Evolutionary conservation across 768 basidiomycete genomes (phyloP).

Genomic region (Tulasnella sp.): DNA sequence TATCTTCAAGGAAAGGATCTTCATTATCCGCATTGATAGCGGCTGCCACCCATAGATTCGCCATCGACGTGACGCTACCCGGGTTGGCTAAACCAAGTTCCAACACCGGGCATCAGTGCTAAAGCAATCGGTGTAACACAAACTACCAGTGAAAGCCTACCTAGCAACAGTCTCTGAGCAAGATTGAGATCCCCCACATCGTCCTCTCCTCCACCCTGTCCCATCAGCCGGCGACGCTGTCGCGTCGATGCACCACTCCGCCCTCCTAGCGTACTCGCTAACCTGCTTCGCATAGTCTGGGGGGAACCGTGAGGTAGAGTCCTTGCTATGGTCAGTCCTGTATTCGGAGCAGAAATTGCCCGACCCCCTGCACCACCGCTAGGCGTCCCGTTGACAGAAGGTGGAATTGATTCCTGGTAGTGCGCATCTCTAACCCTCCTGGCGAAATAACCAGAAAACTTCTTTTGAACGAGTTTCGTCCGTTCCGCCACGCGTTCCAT

Average conservation of each 20-base stretch:
- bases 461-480: constrained; percentile 16
- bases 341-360: background rate
- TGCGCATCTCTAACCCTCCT: constrained; percentile 18
- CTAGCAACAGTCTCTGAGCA: constrained; percentile 72
- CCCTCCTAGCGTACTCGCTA: constrained; percentile 2
- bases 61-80: constrained; percentile 86
- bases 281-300: constrained; percentile 1
- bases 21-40: constrained; percentile 91
- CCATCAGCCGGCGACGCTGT: constrained; percentile 20
- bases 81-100: constrained; percentile 63
- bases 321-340: background rate
- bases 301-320: background rate
- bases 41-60: constrained; percentile 94
- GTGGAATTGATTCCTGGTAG: background rate
- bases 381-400: no score
- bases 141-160: constrained; percentile 21
- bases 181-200: constrained; percentile 51
- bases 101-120: background rate
- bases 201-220: constrained; percentile 19
- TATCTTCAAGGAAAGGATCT: constrained; percentile 54
- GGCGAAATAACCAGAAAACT: constrained; percentile 21
- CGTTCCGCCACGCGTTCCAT: constrained; percentile 42
- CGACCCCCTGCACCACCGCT: background rate
- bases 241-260: constrained; percentile 17
- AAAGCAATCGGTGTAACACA: background rate